phyloP scores from a whole-genome alignment of 1,284 basidiomycete species.

The Puccinia hordei region DNA sequence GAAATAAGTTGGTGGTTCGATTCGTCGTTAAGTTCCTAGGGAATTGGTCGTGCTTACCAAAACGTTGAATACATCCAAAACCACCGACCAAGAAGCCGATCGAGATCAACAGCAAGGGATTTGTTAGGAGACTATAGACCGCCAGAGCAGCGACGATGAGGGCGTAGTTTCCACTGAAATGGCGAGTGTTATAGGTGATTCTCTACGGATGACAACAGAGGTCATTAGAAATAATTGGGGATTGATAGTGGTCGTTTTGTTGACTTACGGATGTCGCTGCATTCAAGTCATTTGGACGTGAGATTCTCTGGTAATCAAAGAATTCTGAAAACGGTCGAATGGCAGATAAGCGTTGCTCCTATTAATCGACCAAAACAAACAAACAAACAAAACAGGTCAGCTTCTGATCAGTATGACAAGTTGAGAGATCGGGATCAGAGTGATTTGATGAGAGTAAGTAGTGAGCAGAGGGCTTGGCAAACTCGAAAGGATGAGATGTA shows the following conservation, averaged over 20 bases:
- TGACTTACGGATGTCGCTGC: conserved; percentile 60
- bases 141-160: conserved; percentile 77
- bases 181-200: conserved; percentile 83
- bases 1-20: no score
- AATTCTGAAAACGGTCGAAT: conserved; percentile 74
- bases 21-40: no score
- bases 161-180: conserved; percentile 76
- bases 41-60: conserved; percentile 66
- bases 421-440: not conserved
- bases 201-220: conserved; percentile 60
- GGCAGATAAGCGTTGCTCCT: conserved; percentile 81
- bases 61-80: conserved; percentile 84
- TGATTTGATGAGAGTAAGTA: not conserved
- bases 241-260: not conserved
- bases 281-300: conserved; percentile 69
- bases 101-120: conserved; percentile 76
- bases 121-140: conserved; percentile 85
- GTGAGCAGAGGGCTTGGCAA: not conserved
- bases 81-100: conserved; percentile 87
- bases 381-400: not conserved
- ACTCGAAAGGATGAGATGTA: conserved; percentile 47
- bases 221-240: not conserved
- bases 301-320: conserved; percentile 85
- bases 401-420: not conserved
- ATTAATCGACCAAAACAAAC: conserved; percentile 42